phyloP scores from a whole-genome alignment of 2,329 filamentous ascomycete species.

The Ophiostoma montium region DNA sequence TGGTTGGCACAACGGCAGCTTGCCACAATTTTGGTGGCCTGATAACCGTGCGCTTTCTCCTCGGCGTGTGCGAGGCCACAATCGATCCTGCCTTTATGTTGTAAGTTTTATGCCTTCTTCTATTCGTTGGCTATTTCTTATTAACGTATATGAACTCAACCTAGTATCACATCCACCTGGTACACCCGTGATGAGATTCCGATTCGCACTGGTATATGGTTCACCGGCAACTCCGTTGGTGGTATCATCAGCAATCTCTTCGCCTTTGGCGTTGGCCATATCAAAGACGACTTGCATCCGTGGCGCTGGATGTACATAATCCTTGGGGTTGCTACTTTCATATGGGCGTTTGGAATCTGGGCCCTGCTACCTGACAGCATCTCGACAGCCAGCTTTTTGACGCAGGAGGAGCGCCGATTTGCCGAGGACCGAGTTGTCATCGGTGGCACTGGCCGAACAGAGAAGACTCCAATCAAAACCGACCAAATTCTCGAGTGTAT shows the following conservation, averaged over 20 bases:
- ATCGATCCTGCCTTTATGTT: background rate
- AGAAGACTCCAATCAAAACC: background rate
- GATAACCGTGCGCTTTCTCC: background rate
- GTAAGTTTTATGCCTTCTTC: background rate
- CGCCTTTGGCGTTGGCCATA: background rate
- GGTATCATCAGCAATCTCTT: background rate
- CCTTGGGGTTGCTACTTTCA: background rate
- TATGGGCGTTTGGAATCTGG: background rate
- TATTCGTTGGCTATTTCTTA: background rate
- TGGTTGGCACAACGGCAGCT: background rate
- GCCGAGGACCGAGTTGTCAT: background rate
- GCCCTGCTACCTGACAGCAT: background rate
- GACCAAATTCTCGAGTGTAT: background rate
- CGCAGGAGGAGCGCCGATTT: background rate
- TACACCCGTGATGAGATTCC: background rate
- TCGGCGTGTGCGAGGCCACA: background rate
- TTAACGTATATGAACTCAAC: background rate
- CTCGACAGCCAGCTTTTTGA: background rate
- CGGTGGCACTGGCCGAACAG: background rate
- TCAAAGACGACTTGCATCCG: background rate
- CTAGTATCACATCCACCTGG: background rate
- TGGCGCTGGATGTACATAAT: constrained; percentile 2
- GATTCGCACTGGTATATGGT: background rate
- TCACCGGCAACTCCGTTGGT: background rate
- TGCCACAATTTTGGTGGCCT: background rate